Evolutionary conservation across 805 yeast genomes (phyloP), one percentile per base, ranked within the genome.

Genomic region (Saccharomycopsis javanensis): DNA sequence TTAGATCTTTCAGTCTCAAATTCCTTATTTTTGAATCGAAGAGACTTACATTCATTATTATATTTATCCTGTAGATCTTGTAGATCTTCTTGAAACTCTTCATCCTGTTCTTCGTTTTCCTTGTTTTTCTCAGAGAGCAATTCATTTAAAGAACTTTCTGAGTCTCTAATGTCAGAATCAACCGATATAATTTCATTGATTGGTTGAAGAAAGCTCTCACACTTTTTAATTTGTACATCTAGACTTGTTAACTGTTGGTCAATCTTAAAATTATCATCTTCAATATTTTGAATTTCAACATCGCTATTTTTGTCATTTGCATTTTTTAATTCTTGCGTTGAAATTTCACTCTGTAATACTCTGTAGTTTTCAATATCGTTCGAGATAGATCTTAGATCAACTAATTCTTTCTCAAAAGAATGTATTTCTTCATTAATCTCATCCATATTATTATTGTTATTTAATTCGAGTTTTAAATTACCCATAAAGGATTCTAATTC

Each of bases 1-100:
- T 64, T 56, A 53, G 81, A 85, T 61, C 76, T 76, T 6, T 72
- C 72, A 23, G 77, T 79, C 2, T 61, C 62, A 5, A 75, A 59
- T 2, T 63, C 60, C 11, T 65, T 67, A 15, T 77, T 53, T 2
- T 62, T 62, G 25, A 59, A 59, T 53, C 90, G 70, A 7, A 73
- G 57, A 0, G 58, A 61, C 62, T 75, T 81, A 35, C 79, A 67
- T 33, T 73, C 70, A 5, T 62, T 61, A 33, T 65, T 73, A 20
- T 75, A 72, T 23, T 68, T 69, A 25, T 68, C 71, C 54, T 76
- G 80, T 5, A 65, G 55, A 5, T 64, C 64, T 61, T 83, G 85
- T 10, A 83, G 65, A 34, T 78, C 81, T 18, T 73, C 73, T 13
- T 61, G 64, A 13, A 79, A 59, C 18, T 76, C 79, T 6, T 71